These are phyloP conservation scores for Cystobasidium ongulense DNA, from an alignment of 768 basidiomycete genomes.

Conservation along the genomic window DNA sequence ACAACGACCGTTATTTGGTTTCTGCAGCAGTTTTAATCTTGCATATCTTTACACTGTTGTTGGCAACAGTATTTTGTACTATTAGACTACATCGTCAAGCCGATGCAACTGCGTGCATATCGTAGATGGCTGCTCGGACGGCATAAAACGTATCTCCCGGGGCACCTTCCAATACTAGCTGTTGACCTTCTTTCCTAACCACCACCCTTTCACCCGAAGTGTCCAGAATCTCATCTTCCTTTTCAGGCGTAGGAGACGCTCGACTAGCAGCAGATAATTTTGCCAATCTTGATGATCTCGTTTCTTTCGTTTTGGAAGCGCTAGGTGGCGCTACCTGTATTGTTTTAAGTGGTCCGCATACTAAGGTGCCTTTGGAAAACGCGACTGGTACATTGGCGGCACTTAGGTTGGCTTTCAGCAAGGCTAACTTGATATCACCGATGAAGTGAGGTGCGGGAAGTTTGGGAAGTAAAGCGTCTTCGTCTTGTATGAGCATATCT, in stretches of 20 bases:
- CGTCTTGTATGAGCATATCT: background rate
- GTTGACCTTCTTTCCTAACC: slow-evolving; percentile 77
- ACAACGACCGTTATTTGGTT: too few species aligned
- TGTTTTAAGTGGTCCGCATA: slow-evolving; percentile 54
- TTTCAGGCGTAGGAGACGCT: slow-evolving; percentile 35
- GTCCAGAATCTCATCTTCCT: slow-evolving; percentile 37
- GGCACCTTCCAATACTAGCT: slow-evolving; percentile 79
- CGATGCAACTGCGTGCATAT: slow-evolving; percentile 58
- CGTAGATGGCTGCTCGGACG: slow-evolving; percentile 82
- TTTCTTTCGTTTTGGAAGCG: slow-evolving; percentile 12
- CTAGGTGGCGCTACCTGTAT: slow-evolving; percentile 11
- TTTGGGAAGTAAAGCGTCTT: slow-evolving; percentile 47
- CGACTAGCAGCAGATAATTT: slow-evolving; percentile 50
- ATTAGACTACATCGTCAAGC: background rate
- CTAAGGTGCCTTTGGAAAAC: slow-evolving; percentile 86
- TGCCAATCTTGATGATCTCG: slow-evolving; percentile 47
- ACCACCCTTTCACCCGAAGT: slow-evolving; percentile 53
- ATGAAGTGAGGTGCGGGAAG: slow-evolving; percentile 91
- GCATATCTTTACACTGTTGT: background rate
- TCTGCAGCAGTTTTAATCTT: too few species aligned
- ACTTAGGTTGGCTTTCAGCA: slow-evolving; percentile 70
- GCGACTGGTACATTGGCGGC: slow-evolving; percentile 75
- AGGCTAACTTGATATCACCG: slow-evolving; percentile 86
- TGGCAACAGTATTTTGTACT: slow-evolving; percentile 6
- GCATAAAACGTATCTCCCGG: slow-evolving; percentile 81